Evolutionary conservation across 2,329 filamentous ascomycete species (phyloP).

Genomic region (Fusarium kyushuense): DNA sequence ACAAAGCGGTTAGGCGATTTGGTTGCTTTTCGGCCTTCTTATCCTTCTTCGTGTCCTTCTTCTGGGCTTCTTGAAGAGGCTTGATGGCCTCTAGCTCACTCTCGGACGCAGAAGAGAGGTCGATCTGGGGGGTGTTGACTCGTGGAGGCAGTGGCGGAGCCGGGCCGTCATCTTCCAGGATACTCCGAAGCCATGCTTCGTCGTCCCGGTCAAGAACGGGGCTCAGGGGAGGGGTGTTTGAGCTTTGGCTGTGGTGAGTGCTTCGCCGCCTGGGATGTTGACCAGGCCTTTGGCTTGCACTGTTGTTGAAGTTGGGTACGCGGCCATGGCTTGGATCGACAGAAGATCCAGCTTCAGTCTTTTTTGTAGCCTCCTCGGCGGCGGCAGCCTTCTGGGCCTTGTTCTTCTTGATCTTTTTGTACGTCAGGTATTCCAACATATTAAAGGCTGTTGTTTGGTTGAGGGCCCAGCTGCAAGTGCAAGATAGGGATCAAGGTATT

Average conservation of each 20-base stretch:
- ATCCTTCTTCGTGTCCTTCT: constrained; percentile 47
- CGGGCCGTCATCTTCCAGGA: constrained; percentile 60
- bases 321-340: constrained; percentile 27
- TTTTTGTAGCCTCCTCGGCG: constrained; percentile 41
- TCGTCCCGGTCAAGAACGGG: constrained; percentile 68
- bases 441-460: constrained; percentile 14
- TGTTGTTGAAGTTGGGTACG: constrained; percentile 31
- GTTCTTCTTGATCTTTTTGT: constrained; percentile 73
- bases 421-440: constrained; percentile 74
- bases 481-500: constrained; percentile 22
- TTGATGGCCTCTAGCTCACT: constrained; percentile 47
- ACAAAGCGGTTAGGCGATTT: constrained; percentile 53
- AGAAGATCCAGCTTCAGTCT: constrained; percentile 27
- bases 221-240: constrained; percentile 44
- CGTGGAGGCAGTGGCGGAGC: constrained; percentile 68
- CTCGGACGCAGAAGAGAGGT: constrained; percentile 47
- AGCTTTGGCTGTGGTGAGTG: constrained; percentile 47
- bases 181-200: constrained; percentile 67
- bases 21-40: constrained; percentile 53
- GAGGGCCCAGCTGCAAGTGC: background rate
- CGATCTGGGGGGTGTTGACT: constrained; percentile 63
- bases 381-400: constrained; percentile 61
- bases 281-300: constrained; percentile 22
- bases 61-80: constrained; percentile 48
- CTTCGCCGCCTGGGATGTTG: constrained; percentile 25